Evolutionary conservation across 139 green algal species (phyloP), one percentile per base, ranked within the genome.

Genomic region (Chlamydomonas applanata): DNA sequence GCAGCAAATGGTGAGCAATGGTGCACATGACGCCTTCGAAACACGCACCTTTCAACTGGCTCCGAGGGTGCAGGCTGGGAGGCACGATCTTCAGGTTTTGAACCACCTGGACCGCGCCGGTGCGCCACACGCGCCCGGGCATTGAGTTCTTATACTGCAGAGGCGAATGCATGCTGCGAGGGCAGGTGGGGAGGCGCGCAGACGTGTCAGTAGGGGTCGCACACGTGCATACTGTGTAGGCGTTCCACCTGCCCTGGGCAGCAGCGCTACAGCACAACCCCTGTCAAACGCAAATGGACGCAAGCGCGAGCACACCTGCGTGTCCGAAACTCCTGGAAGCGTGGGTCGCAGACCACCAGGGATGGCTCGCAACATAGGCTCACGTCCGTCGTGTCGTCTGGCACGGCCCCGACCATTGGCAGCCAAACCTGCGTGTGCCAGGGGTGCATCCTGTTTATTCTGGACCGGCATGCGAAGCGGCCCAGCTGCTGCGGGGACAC

Each of bases 51-150:
- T 52, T 46, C 1, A 88, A 35, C 34, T 74, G 46, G 75, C 69
- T 78, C 25, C 82, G 73, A 0, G 82, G 82, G 69, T 88, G 82
- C 32, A 88, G 62, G 24, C 61, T 64, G 7, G 67, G 72, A 25
- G 82, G 82, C 19, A 88, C 67, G 54, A 88, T 82, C 20, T 65
- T 56, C 24, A 88, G 63, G 57, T 85, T 83, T 56, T 88, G 82
- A n/a, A 88, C 79, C 1, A 88, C 79, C 30, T 88, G 82, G 0
- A 88, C 78, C 0, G 75, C 76, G 35, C 82, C 82, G 0, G 71
- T 77, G 19, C 65, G 69, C 67, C 76, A 78, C 0, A 85, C 82
- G 20, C 79, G 75, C 7, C 82, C 82, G 29, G 82, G 75, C 82
- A 88, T 88, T 44, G 71, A 75, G 49, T 83, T 76, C 24, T 72